Base-by-base conservation (phyloP, 2,329 filamentous ascomycete genomes). In the Fusarium proliferatum region DNA sequence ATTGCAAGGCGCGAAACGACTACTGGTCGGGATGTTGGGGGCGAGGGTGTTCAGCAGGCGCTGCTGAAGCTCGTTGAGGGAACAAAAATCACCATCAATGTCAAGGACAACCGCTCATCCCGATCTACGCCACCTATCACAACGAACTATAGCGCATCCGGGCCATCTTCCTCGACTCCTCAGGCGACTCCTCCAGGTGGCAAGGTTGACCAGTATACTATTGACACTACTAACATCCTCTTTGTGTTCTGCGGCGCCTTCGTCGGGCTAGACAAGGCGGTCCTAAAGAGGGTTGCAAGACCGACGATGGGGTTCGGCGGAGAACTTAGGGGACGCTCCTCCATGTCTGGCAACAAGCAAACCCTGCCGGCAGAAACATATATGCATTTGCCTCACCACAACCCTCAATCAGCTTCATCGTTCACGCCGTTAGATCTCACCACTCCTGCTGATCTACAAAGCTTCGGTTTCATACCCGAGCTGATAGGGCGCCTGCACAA, bases 221-320 rank as follows among this genome's bases (percentile, higher is more conserved):
- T 98, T 65, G 93, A 96, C 77, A 99, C 96, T 0, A 95, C 95
- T 73, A 98, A 98, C 77, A 98, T 99, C 67, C 88, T 99, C 34
- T 99, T 99, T 83, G 95, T 99, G 46, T 97, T 96, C 81, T 97
- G 95, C 17, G 96, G 96, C 23, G 96, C 96, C 23, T 99, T 99
- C 80, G 93, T 97, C 41, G 96, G 95, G 5, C 86, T 98, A 2
- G 94, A 98, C 78, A 97, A 97, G 80, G 89, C 93, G 39, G 90
- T 99, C 55, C 86, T 97, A 67, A 93, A 95, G 66, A 91, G 96
- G n/a, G 92, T 98, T 49, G 92, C 94, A 17, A 94, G 93, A 79
- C 88, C 89, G 0, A 93, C 94, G 6, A 96, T 99, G 75, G 96
- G 96, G 2, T 99, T 99, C 77, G 95, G 95, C 9, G 95, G 95